Evolutionary conservation across 106 monocot genomes (phyloP).

Genomic region (Platanthera zijinensis): DNA sequence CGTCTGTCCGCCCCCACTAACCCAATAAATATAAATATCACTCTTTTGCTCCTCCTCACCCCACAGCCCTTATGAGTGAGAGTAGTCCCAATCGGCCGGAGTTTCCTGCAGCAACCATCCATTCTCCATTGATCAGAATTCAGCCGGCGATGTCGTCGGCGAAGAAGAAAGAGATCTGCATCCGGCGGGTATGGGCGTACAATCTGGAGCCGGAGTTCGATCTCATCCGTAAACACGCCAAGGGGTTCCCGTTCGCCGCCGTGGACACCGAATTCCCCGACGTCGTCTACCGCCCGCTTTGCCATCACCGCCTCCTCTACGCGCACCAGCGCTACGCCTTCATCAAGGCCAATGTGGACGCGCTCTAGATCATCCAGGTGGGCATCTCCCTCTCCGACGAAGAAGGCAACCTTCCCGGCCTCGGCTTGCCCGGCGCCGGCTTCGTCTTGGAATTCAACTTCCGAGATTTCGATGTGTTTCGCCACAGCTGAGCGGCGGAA

Average conservation of each 20-base stretch:
- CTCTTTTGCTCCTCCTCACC: too few species aligned
- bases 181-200: slow-evolving; percentile 15
- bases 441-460: slow-evolving; percentile 43
- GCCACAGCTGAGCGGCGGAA: slow-evolving; percentile 6
- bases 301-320: slow-evolving; percentile 15
- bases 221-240: slow-evolving; percentile 21
- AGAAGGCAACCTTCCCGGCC: slow-evolving; percentile 4
- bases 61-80: too few species aligned
- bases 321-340: slow-evolving; percentile 25
- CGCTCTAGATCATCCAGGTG: slow-evolving; percentile 37
- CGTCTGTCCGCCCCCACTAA: too few species aligned
- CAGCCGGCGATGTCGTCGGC: not conserved
- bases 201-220: slow-evolving; percentile 26
- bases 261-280: slow-evolving; percentile 51
- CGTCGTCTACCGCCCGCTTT: slow-evolving; percentile 34
- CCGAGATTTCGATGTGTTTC: slow-evolving; percentile 20
- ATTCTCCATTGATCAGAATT: not conserved
- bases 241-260: slow-evolving; percentile 20
- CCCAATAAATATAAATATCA: too few species aligned
- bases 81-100: not conserved
- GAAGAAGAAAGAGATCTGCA: not conserved
- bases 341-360: slow-evolving; percentile 44
- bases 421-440: not conserved
- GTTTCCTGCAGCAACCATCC: not conserved
- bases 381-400: slow-evolving; percentile 40